Base-by-base conservation (phyloP, 139 green algal species). In the Limnomonas spitsbergensis region DNA sequence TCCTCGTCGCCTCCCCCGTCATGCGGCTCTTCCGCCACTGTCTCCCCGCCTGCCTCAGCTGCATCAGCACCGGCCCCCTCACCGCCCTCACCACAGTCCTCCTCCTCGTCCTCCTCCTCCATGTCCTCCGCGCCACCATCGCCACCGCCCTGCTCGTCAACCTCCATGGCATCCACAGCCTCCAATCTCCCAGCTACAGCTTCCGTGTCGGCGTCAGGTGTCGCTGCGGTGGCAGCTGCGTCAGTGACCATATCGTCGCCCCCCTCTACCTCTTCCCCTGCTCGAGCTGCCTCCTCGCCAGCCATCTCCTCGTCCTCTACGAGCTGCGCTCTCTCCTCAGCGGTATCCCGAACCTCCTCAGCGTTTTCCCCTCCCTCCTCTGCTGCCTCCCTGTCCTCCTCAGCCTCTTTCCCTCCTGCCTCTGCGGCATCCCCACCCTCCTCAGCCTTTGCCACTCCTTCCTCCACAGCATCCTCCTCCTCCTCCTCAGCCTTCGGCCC, bases 401-500 rank as follows among this genome's bases (percentile, higher is more conserved):
- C 47, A 61, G 47, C 47, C 14, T 14, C 47, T 29, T 20, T 61
- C 14, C 14, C 47, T 29, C 14, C 47, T 29, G 47, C 47, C 47
- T 61, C 47, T 29, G 47, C 47, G 20, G 47, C 47, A 61, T 14
- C 47, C 47, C 20, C 47, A 61, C 20, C 47, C 20, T 14, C 47
- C 14, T 29, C 47, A 29, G 47, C 20, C 14, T 61, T 61, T 61
- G 14, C 20, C 47, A 2, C 34, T 69, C 77, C 1, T 29, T 76
- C 77, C 68, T 73, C 68, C 24, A 52, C 66, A 52, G 69, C 78
- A 61, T 14, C 2, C 36, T 72, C 72, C 71, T 40, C 31, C 38
- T 40, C n/a, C 29, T 26, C 71, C 71, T 39, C 40, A 27, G 6
- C 26, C 2, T 14, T 53, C 39, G 2, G 6, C 24, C 56, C 31